Percentiles rank a stretch among this genome's conserved stretches.
Conservation (phyloP, 192 early-diverging fungal genomes). For the Linnemannia hyalina region DNA sequence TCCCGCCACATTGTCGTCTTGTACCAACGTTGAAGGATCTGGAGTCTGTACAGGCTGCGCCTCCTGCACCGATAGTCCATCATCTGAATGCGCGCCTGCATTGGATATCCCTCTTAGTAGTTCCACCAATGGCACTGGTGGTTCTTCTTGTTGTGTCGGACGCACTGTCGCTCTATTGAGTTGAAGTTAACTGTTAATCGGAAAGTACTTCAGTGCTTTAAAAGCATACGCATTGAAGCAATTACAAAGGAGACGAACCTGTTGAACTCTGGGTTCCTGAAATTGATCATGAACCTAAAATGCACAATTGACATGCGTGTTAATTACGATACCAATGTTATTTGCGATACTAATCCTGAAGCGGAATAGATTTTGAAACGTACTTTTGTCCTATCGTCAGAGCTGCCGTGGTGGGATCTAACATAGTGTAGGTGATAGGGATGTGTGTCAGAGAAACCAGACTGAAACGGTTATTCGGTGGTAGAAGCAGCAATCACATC, state of each 20-base stretch:
- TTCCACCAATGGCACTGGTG: constrained; percentile 36
- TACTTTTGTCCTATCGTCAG: constrained; percentile 47
- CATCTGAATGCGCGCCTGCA: constrained; percentile 27
- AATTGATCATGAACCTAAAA: constrained; percentile 45
- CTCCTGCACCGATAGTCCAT: constrained; percentile 18
- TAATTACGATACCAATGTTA: not conserved
- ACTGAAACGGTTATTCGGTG: no score
- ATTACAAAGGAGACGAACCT: constrained; percentile 9
- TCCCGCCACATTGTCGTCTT: not conserved
- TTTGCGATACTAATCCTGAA: no score
- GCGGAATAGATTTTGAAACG: not conserved
- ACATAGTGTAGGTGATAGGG: not conserved
- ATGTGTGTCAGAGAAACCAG: not conserved
- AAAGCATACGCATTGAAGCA: not conserved
- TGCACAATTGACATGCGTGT: not conserved
- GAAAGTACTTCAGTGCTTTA: not conserved
- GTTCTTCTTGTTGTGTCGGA: constrained; percentile 14
- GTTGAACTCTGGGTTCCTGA: constrained; percentile 53
- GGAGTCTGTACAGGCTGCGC: not conserved
- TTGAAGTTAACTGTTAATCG: not conserved
- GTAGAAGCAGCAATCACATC: no score
- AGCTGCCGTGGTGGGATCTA: constrained; percentile 38
- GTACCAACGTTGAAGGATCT: not conserved
- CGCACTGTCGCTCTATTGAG: constrained; percentile 19
- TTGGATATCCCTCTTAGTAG: constrained; percentile 29